Percentiles rank a stretch among this genome's conserved stretches.
Evolutionary conservation across 1,139 yeast species (phyloP).

Genomic region (Yamadazyma dushanensis): DNA sequence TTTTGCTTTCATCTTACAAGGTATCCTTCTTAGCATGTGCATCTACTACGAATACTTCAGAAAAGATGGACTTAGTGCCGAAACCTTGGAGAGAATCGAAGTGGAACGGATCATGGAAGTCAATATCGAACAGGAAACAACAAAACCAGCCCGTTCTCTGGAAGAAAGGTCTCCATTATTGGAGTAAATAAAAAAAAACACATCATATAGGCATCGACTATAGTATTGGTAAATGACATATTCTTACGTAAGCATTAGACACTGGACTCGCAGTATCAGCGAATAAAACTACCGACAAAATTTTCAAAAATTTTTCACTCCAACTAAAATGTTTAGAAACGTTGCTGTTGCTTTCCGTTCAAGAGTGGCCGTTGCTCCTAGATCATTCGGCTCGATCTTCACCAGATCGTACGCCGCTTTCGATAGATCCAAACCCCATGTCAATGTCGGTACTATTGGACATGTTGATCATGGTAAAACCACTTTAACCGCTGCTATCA

Average conservation of each 20-base stretch:
- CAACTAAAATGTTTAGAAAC: constrained; percentile 23
- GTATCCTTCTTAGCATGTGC: constrained; percentile 36
- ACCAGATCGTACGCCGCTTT: constrained; percentile 64
- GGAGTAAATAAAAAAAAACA: no score
- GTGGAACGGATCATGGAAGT: constrained; percentile 34
- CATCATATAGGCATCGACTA: no score
- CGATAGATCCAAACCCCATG: constrained; percentile 92
- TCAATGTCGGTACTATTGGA: constrained; percentile 87
- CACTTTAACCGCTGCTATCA: constrained; percentile 96
- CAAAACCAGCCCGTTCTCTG: background rate
- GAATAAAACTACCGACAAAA: background rate
- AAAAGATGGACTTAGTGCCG: constrained; percentile 28
- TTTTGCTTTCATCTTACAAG: constrained; percentile 71
- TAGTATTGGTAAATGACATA: no score
- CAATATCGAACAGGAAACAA: constrained; percentile 14
- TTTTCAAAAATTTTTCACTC: constrained; percentile 12
- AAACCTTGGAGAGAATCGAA: constrained; percentile 30
- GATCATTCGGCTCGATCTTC: constrained; percentile 25
- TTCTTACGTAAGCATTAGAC: background rate
- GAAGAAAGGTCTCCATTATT: no score
- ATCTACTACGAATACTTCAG: constrained; percentile 39
- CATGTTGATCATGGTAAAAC: constrained; percentile 99
- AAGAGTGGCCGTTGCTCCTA: constrained; percentile 13
- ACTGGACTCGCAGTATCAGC: constrained; percentile 1
- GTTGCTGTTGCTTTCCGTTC: constrained; percentile 23